These are phyloP conservation scores for Lentithecium fluviatile DNA, from an alignment of 495 filamentous ascomycete species.

Conservation along the genomic window DNA sequence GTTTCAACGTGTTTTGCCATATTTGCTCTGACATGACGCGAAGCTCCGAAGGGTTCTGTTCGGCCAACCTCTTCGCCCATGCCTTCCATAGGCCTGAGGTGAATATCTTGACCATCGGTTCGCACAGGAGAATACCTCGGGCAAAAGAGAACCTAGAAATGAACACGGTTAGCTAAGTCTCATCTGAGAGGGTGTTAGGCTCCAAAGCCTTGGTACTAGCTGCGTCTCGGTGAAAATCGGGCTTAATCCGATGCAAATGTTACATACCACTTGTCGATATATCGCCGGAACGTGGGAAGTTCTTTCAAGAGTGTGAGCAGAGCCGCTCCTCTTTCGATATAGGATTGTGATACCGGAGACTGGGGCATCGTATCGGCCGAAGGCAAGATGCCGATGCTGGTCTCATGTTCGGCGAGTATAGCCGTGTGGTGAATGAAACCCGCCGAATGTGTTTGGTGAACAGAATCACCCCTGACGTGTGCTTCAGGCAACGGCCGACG, in stretches of 20 bases:
- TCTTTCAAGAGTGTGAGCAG: slow-evolving; percentile 39
- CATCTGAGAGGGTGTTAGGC: no score
- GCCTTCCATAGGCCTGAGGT: slow-evolving; percentile 37
- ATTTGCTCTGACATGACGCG: slow-evolving; percentile 36
- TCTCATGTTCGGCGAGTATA: slow-evolving; percentile 27
- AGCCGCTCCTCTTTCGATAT: slow-evolving; percentile 39
- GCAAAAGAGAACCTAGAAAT: slow-evolving; percentile 37
- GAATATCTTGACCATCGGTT: slow-evolving; percentile 40
- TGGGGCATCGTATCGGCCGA: not conserved
- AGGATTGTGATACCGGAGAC: slow-evolving; percentile 4
- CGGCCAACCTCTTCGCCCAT: slow-evolving; percentile 33
- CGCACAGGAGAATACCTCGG: slow-evolving; percentile 38
- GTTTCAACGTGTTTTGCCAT: slow-evolving; percentile 39
- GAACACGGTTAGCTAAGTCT: no score
- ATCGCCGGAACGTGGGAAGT: slow-evolving; percentile 35
- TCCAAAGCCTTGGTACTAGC: no score
- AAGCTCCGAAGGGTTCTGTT: slow-evolving; percentile 32
- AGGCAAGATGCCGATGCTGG: slow-evolving; percentile 23
- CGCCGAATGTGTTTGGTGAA: not conserved
- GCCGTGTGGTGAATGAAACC: slow-evolving; percentile 26
- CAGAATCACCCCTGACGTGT: not conserved
- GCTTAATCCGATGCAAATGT: no score
- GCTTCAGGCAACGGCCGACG: slow-evolving; percentile 12
- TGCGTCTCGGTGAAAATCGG: no score
- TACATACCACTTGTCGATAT: slow-evolving; percentile 40